phyloP scores from a whole-genome alignment of 805 yeast genomes.

The Metschnikowia santaceciliae region DNA sequence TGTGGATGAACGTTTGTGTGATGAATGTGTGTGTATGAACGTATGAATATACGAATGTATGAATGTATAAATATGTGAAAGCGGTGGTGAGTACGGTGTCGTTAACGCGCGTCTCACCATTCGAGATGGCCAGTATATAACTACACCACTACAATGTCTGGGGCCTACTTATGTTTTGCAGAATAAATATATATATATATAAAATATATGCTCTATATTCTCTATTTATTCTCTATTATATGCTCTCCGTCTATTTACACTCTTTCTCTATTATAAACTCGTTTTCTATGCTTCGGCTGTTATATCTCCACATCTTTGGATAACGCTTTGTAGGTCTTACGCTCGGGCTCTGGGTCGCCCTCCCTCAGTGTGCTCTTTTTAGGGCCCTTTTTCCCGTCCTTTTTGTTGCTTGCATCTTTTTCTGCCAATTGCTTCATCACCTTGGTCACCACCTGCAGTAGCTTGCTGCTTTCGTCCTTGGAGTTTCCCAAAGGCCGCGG shows the following conservation, averaged over 20 bases:
- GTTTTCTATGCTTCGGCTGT: neutral
- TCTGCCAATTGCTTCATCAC: slow-evolving; percentile 52
- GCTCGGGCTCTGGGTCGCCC: neutral
- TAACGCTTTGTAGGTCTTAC: slow-evolving; percentile 10
- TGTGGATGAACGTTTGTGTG: neutral
- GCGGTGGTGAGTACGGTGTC: no score
- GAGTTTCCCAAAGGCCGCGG: slow-evolving; percentile 39
- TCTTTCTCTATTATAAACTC: neutral
- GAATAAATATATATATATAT: no score
- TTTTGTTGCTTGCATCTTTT: slow-evolving; percentile 23
- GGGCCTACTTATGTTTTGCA: no score
- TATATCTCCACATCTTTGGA: slow-evolving; percentile 12
- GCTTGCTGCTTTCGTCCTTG: slow-evolving; percentile 43
- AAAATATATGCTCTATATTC: no score
- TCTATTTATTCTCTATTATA: no score
- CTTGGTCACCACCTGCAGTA: slow-evolving; percentile 48
- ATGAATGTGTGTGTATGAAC: neutral
- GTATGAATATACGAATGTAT: neutral
- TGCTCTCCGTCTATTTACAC: neutral
- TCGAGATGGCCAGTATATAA: no score
- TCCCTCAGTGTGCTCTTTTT: neutral
- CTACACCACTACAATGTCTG: no score
- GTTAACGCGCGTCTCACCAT: no score
- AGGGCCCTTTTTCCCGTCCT: neutral
- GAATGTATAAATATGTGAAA: no score